Base-by-base conservation (phyloP, 2,329 filamentous ascomycete species). In the Fusarium sterilihyphosum region DNA sequence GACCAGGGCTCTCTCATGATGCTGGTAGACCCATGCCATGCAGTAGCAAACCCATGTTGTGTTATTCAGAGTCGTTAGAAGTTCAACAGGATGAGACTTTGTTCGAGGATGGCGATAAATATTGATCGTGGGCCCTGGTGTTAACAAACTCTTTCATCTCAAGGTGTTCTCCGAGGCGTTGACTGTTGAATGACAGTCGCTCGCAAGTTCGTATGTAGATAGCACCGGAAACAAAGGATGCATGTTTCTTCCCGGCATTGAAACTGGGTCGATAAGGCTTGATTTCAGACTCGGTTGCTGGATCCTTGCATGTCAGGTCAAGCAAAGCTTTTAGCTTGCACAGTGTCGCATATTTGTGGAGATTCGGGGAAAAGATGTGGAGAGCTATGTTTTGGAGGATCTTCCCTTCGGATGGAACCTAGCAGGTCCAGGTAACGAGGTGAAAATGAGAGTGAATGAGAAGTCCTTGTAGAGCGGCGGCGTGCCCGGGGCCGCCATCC, bases 241-340 rank as follows among this genome's bases (percentile, higher is more conserved):
- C 58, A 70, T 61, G 74, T 69, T 77, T 78, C 70, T 71, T 71
- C 71, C 75, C 72, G 75, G 72, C 70, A 78, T 70, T 61, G 47
- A 61, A 53, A 53, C 41, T 77, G 71, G 68, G 71, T 75, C 73
- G 62, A 74, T 71, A 66, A 74, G 60, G 73, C 50, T 66, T 61
- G 74, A 67, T 46, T 69, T 47, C 37, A 41, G 35, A 49, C 50
- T 70, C 60, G 61, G 63, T 57, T 43, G 44, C 37, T 61, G 54
- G 54, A 64, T 69, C 67, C 67, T 65, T 70, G 65, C 31, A 70
- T 67, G 68, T 53, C 62, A 69, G 33, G 70, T 56, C 49, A 47
- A 71, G 38, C 61, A 60, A 52, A 31, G 44, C 54, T 44, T 57
- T 50, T 65, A 60, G 61, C 56, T 54, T 70, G 65, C 65, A 75